Evolutionary conservation across 2,329 filamentous ascomycete species (phyloP).

Genomic region (Hypoxylon sp.): DNA sequence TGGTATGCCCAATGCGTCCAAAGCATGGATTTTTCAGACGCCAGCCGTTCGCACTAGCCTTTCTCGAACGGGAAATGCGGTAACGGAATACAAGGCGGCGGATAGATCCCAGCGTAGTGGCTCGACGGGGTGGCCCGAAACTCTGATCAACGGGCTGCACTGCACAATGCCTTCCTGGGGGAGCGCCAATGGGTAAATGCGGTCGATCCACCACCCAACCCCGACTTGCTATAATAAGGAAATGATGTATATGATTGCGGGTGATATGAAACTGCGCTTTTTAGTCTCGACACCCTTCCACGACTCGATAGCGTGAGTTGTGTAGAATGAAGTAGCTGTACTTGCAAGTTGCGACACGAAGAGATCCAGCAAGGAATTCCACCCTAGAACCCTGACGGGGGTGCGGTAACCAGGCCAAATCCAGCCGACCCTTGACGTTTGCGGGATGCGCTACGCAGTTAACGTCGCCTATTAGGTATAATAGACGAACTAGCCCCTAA

Average conservation of each 20-base stretch:
- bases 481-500: slow-evolving; percentile 31
- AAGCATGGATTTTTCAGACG: slow-evolving; percentile 40
- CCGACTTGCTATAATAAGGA: slow-evolving; percentile 37
- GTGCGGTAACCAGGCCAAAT: slow-evolving; percentile 36
- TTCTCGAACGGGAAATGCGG: slow-evolving; percentile 48
- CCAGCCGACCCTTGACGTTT: slow-evolving; percentile 37
- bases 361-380: slow-evolving; percentile 37
- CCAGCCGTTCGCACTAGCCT: slow-evolving; percentile 46
- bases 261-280: slow-evolving; percentile 36
- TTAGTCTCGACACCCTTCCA: slow-evolving; percentile 32
- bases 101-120: slow-evolving; percentile 54
- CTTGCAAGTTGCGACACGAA: slow-evolving; percentile 36
- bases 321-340: slow-evolving; percentile 35
- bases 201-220: slow-evolving; percentile 35
- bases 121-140: slow-evolving; percentile 54
- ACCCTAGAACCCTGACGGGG: slow-evolving; percentile 34
- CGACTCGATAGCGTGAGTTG: slow-evolving; percentile 19
- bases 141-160: slow-evolving; percentile 49
- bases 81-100: slow-evolving; percentile 53
- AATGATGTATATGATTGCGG: slow-evolving; percentile 32
- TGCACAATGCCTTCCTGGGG: slow-evolving; percentile 37
- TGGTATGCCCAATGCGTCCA: slow-evolving; percentile 47
- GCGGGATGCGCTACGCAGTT: slow-evolving; percentile 41
- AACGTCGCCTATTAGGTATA: slow-evolving; percentile 38
- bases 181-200: slow-evolving; percentile 37